Evolutionary conservation across 306 rosid genomes (phyloP).

Genomic region (Cajanus cajan): DNA sequence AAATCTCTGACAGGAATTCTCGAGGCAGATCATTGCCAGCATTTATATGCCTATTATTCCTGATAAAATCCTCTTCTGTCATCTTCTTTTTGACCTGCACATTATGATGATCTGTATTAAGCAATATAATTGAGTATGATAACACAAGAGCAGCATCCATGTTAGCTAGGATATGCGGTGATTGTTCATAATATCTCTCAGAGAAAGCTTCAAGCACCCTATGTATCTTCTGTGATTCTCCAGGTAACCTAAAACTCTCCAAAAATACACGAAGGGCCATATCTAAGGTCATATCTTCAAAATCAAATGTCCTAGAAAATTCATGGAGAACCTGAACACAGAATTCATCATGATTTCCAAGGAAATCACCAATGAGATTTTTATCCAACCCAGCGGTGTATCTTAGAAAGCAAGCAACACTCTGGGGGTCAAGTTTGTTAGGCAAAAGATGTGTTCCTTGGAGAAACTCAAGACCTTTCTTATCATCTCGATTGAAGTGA

Average conservation of each 20-base stretch:
- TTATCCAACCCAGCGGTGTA: conserved; percentile 86
- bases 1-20: conserved; percentile 71
- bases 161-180: conserved; percentile 70
- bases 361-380: conserved; percentile 84
- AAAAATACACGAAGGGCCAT: conserved; percentile 77
- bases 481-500: conserved; percentile 85
- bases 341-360: conserved; percentile 87
- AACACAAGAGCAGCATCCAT: conserved; percentile 89
- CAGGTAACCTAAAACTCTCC: conserved; percentile 84
- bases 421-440: conserved; percentile 80
- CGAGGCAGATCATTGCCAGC: conserved; percentile 83
- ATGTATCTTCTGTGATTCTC: conserved; percentile 93
- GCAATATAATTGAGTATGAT: conserved; percentile 83
- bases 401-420: conserved; percentile 89
- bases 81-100: conserved; percentile 87
- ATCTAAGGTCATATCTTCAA: conserved; percentile 82
- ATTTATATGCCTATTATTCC: conserved; percentile 78
- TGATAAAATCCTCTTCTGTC: conserved; percentile 88
- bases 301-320: conserved; percentile 86
- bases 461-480: conserved; percentile 88
- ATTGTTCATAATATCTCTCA: conserved; percentile 88
- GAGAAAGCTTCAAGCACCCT: conserved; percentile 93
- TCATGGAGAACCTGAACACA: conserved; percentile 86
- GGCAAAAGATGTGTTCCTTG: conserved; percentile 92
- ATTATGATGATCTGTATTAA: conserved; percentile 92